phyloP scores from a whole-genome alignment of 2,329 filamentous ascomycete genomes.

The Aspergillus costaricaensis region DNA sequence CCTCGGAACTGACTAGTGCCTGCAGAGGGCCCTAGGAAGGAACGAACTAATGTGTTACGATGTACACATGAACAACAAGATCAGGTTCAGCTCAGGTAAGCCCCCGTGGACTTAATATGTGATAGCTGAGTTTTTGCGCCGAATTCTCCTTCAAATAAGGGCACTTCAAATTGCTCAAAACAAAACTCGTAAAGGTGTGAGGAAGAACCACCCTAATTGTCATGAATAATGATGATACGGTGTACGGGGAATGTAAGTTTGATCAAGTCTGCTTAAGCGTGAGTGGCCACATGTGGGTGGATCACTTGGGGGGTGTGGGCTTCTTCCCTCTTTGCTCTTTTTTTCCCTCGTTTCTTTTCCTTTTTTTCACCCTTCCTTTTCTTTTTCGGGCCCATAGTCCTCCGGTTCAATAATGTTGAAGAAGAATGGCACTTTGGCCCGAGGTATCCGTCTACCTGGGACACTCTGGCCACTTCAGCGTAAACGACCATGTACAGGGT shows the following conservation, averaged over 20 bases:
- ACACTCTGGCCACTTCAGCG: not conserved
- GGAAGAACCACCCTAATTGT: not conserved
- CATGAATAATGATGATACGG: not conserved
- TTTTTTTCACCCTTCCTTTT: not conserved
- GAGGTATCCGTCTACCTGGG: not conserved
- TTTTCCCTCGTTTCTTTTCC: not conserved
- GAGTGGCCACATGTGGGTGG: constrained; percentile 9
- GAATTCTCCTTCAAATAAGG: not conserved
- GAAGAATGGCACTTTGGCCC: not conserved
- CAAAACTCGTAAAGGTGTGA: not conserved
- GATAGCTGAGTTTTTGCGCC: not conserved
- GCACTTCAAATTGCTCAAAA: not conserved
- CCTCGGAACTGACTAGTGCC: not conserved
- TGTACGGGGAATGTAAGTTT: constrained; percentile 7
- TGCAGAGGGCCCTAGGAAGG: not conserved
- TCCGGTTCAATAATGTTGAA: constrained; percentile 7
- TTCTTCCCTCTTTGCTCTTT: not conserved
- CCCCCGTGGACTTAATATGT: not conserved
- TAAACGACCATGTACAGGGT: not conserved
- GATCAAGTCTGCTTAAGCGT: constrained; percentile 1
- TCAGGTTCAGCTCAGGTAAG: not conserved
- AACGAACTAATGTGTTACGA: not conserved
- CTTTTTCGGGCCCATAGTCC: constrained; percentile 1
- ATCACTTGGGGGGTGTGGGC: not conserved
- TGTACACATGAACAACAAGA: not conserved